Conservation (phyloP, 257 asterid species). For the Prunella vulgaris region DNA sequence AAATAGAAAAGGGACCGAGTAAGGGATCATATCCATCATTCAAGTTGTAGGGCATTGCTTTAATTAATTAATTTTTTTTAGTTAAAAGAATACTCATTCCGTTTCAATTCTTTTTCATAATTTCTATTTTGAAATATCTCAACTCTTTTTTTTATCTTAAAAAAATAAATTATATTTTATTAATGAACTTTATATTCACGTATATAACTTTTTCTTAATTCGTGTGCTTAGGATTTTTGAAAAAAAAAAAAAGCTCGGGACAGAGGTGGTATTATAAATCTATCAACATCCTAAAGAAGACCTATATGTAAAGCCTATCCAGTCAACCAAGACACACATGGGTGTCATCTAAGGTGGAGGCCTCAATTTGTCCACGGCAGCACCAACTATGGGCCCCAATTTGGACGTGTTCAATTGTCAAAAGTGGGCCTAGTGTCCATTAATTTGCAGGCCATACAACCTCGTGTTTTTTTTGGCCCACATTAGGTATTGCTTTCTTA, state of each 20-base stretch:
- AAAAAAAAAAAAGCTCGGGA: too few species aligned
- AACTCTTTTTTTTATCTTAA: too few species aligned
- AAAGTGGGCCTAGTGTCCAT: slow-evolving; percentile 45
- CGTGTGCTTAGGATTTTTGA: too few species aligned
- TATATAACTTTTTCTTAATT: too few species aligned
- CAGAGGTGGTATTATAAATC: background rate
- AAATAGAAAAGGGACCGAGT: too few species aligned
- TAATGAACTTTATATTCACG: too few species aligned
- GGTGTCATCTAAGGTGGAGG: slow-evolving; percentile 24
- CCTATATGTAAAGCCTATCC: background rate
- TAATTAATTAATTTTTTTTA: background rate
- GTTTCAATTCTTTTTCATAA: too few species aligned
- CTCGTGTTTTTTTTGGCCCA: slow-evolving; percentile 52
- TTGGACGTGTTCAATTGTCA: slow-evolving; percentile 1
- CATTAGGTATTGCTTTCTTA: slow-evolving; percentile 17
- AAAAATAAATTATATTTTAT: too few species aligned
- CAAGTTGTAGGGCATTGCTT: background rate
- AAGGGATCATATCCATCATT: background rate
- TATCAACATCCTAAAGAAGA: slow-evolving; percentile 1
- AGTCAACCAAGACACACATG: slow-evolving; percentile 5
- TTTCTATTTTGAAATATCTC: too few species aligned
- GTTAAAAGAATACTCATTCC: too few species aligned
- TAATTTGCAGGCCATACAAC: slow-evolving; percentile 42
- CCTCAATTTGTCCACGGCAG: slow-evolving; percentile 41
- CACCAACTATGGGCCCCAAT: slow-evolving; percentile 27